phyloP scores from a whole-genome alignment of 495 filamentous ascomycete species.

The Apiosordaria backusii region DNA sequence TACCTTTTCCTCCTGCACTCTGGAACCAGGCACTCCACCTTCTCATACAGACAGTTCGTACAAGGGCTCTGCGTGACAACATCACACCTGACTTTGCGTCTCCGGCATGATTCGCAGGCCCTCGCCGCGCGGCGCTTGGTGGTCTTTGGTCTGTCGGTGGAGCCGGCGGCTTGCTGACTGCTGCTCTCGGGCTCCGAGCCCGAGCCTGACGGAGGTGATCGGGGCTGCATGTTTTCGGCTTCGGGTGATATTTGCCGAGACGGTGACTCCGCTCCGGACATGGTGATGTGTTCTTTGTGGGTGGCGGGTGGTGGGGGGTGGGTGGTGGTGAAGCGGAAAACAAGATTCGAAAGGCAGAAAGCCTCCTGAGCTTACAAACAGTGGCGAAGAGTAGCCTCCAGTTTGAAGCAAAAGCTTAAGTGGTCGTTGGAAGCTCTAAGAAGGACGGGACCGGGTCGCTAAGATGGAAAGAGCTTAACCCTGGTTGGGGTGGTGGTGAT shows the following conservation, averaged over 20 bases:
- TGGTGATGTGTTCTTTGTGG: neutral
- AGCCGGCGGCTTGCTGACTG: slow-evolving; percentile 22
- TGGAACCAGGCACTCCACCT: slow-evolving; percentile 82
- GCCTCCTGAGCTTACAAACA: neutral
- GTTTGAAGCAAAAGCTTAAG: neutral
- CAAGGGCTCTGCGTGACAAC: slow-evolving; percentile 86
- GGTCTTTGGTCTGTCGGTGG: slow-evolving; percentile 31
- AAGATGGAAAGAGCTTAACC: neutral
- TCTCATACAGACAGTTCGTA: slow-evolving; percentile 84
- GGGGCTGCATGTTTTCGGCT: neutral
- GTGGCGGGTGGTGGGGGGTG: neutral
- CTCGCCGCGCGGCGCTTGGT: slow-evolving; percentile 78
- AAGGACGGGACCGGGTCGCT: neutral
- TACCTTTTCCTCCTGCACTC: slow-evolving; percentile 89
- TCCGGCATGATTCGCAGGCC: slow-evolving; percentile 81
- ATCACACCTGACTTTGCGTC: slow-evolving; percentile 91
- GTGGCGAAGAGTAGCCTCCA: neutral
- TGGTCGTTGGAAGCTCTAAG: neutral
- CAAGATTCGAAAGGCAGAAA: neutral
- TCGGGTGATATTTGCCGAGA: neutral
- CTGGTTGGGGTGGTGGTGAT: neutral
- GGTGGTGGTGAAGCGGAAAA: neutral
- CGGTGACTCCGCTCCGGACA: neutral
- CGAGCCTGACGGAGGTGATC: neutral
- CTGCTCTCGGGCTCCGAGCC: slow-evolving; percentile 1